These are phyloP conservation scores for Beauveria caledonica DNA, from an alignment of 2,329 filamentous ascomycete genomes.

Conservation along the genomic window DNA sequence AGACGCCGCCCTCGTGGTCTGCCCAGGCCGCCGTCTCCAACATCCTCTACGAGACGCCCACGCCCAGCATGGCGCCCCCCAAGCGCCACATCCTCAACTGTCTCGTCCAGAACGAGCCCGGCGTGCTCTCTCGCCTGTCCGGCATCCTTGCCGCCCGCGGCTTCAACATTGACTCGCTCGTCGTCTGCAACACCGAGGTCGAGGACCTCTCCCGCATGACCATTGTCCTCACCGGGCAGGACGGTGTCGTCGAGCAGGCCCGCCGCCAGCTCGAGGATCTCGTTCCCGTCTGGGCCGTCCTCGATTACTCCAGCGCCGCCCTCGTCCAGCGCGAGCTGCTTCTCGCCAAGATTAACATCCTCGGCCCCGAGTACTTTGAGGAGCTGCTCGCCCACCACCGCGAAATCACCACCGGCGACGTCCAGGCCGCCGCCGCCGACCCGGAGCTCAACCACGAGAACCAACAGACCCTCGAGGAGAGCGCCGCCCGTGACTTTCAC, in stretches of 20 bases:
- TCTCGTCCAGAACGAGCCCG: slow-evolving; percentile 96
- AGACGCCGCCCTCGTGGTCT: slow-evolving; percentile 71
- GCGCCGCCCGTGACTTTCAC: slow-evolving; percentile 64
- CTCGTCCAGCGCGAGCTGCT: slow-evolving; percentile 93
- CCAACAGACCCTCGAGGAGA: slow-evolving; percentile 35
- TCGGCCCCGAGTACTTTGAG: slow-evolving; percentile 97
- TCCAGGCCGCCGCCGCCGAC: slow-evolving; percentile 35
- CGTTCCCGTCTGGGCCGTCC: slow-evolving; percentile 94
- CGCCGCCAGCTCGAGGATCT: slow-evolving; percentile 91
- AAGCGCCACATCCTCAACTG: slow-evolving; percentile 98
- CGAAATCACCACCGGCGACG: slow-evolving; percentile 58
- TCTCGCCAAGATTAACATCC: slow-evolving; percentile 90
- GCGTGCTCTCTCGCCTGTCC: slow-evolving; percentile 91
- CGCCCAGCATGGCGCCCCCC: slow-evolving; percentile 71
- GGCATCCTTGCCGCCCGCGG: slow-evolving; percentile 92
- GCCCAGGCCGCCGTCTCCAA: slow-evolving; percentile 93
- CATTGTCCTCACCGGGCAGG: slow-evolving; percentile 91
- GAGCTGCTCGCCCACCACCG: slow-evolving; percentile 92
- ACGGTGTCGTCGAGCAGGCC: slow-evolving; percentile 95
- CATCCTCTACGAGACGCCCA: slow-evolving; percentile 96
- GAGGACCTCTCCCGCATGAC: slow-evolving; percentile 97
- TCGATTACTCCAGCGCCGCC: slow-evolving; percentile 89
- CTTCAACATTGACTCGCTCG: slow-evolving; percentile 98
- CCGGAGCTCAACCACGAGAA: slow-evolving; percentile 27
- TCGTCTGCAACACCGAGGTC: slow-evolving; percentile 96